Evolutionary conservation across 1,139 yeast species (phyloP), one percentile per base, ranked within the genome.

Genomic region (Ashbya aceris): DNA sequence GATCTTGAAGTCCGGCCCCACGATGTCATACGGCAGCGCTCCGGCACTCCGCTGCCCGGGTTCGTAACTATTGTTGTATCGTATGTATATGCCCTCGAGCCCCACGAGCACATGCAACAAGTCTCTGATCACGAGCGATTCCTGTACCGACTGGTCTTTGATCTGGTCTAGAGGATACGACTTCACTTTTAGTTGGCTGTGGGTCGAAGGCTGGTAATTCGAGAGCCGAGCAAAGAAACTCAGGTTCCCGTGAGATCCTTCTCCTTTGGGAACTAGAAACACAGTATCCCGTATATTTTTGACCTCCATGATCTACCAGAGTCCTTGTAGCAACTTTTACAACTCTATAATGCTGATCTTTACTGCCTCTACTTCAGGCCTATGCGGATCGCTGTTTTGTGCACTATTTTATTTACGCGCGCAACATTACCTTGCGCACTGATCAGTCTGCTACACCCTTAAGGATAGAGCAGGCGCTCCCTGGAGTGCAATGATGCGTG

Each of bases 1-100:
- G 27, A 85, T 73, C 49, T 77, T 73, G 61, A 73, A 87, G 45
- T 83, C 91, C 1, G 95, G 93, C 13, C 64, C 60, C 0, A 48
- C 41, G 0, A 44, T 30, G 26, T 40, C 45, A 14, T 34, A 34
- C 9, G 29, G 29, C 37, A 34, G 20, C 29, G 37, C 27, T 8
- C 34, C 39, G 9, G 45, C 40, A 8, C 41, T 45, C 12, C 41
- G 42, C 11, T 42, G 40, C 30, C 44, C 39, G 3, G 77, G 76
- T 53, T 79, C 76, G 53, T 74, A 84, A 27, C 70, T 68, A 40
- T 77, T 83, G 36, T 80, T 71, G 55, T 74, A 84, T 36, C 89
- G 68, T 26, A 91, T 76, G 52, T 82, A 86, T 30, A 70, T 69
- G 0, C 97, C 96, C 58, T 87, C 95, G 35, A 76, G 66, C 0